Conservation (phyloP, 768 basidiomycete genomes). For the Psilocybe tampanensis region DNA sequence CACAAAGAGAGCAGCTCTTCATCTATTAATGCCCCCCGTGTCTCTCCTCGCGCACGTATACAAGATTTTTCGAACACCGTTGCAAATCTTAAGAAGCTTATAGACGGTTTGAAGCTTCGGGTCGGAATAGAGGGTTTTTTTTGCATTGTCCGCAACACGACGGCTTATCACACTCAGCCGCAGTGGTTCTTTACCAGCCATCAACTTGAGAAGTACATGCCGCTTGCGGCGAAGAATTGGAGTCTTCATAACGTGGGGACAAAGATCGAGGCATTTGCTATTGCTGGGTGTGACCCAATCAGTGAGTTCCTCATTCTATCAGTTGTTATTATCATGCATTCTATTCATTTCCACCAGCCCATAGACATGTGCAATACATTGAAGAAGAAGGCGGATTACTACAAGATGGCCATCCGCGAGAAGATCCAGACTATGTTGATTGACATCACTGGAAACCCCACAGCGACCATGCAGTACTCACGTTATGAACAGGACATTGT, state of each 20-base stretch:
- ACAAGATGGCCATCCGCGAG: too few species aligned
- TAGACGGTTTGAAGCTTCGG: constrained; percentile 9
- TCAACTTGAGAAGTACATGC: constrained; percentile 19
- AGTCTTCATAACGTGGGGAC: not conserved
- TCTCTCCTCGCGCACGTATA: not conserved
- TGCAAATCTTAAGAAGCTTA: not conserved
- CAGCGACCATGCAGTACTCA: constrained; percentile 19
- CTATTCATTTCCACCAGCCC: too few species aligned
- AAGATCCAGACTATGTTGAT: not conserved
- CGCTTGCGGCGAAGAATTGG: constrained; percentile 16
- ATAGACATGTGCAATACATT: not conserved
- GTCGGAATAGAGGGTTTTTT: constrained; percentile 26
- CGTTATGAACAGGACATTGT: constrained; percentile 19
- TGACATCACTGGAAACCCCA: constrained; percentile 6
- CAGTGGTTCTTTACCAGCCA: constrained; percentile 22
- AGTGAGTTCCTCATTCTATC: too few species aligned
- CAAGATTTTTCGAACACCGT: not conserved
- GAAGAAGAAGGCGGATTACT: constrained; percentile 1
- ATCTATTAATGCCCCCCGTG: not conserved
- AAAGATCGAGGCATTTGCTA: constrained; percentile 13
- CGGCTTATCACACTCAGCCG: constrained; percentile 17
- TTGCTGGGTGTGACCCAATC: constrained; percentile 11
- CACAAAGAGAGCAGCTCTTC: not conserved
- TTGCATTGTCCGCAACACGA: constrained; percentile 20
- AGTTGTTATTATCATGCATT: too few species aligned